Conservation (phyloP, 2,329 filamentous ascomycete species). For the Graphium sp. region DNA sequence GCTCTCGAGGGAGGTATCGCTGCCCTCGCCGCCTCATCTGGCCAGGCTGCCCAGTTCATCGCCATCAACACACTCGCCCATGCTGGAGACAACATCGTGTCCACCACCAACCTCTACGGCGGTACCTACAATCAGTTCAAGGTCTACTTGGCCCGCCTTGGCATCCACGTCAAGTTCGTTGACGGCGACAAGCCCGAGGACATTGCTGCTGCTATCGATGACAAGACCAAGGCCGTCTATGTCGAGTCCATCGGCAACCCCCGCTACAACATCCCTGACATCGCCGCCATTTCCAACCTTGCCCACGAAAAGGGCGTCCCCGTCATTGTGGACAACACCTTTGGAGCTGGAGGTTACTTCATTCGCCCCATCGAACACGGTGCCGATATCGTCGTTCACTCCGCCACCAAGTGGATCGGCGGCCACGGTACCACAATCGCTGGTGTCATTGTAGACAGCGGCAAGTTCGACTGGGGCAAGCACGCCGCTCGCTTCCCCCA, state of each 20-base stretch:
- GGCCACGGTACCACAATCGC: slow-evolving; percentile 87
- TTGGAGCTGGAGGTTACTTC: slow-evolving; percentile 84
- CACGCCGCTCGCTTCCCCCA: slow-evolving; percentile 76
- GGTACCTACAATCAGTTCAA: slow-evolving; percentile 98
- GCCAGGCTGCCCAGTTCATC: slow-evolving; percentile 88
- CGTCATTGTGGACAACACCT: slow-evolving; percentile 76
- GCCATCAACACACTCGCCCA: slow-evolving; percentile 70
- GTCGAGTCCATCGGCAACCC: slow-evolving; percentile 91
- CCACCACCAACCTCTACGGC: slow-evolving; percentile 81
- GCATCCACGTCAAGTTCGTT: slow-evolving; percentile 79
- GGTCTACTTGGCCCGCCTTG: slow-evolving; percentile 72
- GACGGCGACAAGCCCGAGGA: slow-evolving; percentile 64
- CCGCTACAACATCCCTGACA: slow-evolving; percentile 80
- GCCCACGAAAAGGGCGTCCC: slow-evolving; percentile 55
- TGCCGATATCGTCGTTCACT: slow-evolving; percentile 87
- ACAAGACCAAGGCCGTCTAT: slow-evolving; percentile 85
- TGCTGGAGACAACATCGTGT: slow-evolving; percentile 82
- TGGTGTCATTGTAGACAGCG: slow-evolving; percentile 72
- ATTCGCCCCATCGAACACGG: slow-evolving; percentile 75
- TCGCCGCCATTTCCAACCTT: slow-evolving; percentile 69
- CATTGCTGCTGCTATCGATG: slow-evolving; percentile 70
- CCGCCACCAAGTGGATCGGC: slow-evolving; percentile 93
- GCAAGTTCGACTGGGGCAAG: slow-evolving; percentile 89
- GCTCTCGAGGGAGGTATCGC: slow-evolving; percentile 85
- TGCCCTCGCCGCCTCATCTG: slow-evolving; percentile 70